Evolutionary conservation across 2,329 filamentous ascomycete genomes (phyloP), one percentile per base, ranked within the genome.

Genomic region (Achaetomium macrosporum): DNA sequence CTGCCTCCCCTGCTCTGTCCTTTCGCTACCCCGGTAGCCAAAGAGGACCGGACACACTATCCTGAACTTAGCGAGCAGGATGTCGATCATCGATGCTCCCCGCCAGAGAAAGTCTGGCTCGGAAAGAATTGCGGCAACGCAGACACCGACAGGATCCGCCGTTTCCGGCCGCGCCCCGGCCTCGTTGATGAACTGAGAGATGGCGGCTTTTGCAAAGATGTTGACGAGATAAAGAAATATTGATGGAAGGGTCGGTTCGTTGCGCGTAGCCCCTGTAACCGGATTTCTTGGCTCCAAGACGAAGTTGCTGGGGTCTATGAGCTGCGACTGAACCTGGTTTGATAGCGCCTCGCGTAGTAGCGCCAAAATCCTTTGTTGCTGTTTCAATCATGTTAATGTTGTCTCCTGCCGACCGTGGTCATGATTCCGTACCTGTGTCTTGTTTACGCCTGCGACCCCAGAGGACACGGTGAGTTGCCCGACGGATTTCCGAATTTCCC

Each of bases 21-120:
- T 83, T 66, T 95, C 89, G 57, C 76, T 83, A 20, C 89, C 91
- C 41, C 82, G 78, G 59, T 91, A 82, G 16, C 92, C 92, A 66
- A 95, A 97, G 0, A 99, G 74, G 1, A 90, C 84, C 0, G 93
- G 92, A 63, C 90, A 95, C 3, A 82, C 76, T 15, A 87, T 76
- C 55, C 90, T 83, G 63, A 88, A 87, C 68, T 97, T 96, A 50
- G 91, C 85, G 63, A 90, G 78, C 5, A 93, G 69, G 47, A 93
- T 84, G 64, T 91, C 87, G 50, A 88, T 84, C 58, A 93, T 74
- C 0, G 83, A 76, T 42, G 76, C 70, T n/a, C 81, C 83, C 45
- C 83, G 77, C 75, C 82, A 85, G 45, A 76, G 71, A 62, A 87
- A 84, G 5, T 78, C 73, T 1, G 78, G 73, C 42, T 79, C 76